Conservation (phyloP, 306 rosid genomes). For the Cercis canadensis region DNA sequence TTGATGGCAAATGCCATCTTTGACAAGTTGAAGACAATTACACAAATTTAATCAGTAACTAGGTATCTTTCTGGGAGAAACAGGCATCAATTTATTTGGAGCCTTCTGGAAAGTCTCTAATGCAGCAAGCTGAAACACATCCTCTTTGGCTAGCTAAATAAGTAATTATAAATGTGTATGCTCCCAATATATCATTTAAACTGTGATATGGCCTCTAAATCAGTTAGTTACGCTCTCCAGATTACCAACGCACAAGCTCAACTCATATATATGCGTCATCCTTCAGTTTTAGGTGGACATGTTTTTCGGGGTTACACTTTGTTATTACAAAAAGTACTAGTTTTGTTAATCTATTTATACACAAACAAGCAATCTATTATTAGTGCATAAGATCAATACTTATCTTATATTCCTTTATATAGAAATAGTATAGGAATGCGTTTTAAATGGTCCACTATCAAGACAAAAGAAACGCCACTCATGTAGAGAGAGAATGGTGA, state of each 20-base stretch:
- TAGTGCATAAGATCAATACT: slow-evolving; percentile 9
- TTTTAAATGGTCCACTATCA: background rate
- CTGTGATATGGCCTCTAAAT: background rate
- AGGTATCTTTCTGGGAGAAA: too few species aligned
- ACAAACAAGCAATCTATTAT: background rate
- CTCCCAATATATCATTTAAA: background rate
- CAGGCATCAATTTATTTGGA: too few species aligned
- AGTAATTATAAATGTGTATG: background rate
- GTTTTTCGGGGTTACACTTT: background rate
- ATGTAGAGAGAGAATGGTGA: background rate
- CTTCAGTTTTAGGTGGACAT: background rate
- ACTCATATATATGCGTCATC: background rate
- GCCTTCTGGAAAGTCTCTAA: too few species aligned
- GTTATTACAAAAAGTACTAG: too few species aligned
- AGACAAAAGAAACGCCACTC: background rate
- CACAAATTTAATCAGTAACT: too few species aligned
- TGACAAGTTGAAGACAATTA: background rate
- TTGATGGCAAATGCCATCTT: too few species aligned
- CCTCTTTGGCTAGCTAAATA: background rate
- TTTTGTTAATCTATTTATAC: background rate
- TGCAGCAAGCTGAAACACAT: too few species aligned
- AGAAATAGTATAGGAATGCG: slow-evolving; percentile 5
- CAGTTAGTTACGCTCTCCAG: background rate
- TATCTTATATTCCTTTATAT: background rate
- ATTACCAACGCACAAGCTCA: background rate